Base-by-base conservation (phyloP, 1,284 basidiomycete genomes). In the Moniliophthora roreri region DNA sequence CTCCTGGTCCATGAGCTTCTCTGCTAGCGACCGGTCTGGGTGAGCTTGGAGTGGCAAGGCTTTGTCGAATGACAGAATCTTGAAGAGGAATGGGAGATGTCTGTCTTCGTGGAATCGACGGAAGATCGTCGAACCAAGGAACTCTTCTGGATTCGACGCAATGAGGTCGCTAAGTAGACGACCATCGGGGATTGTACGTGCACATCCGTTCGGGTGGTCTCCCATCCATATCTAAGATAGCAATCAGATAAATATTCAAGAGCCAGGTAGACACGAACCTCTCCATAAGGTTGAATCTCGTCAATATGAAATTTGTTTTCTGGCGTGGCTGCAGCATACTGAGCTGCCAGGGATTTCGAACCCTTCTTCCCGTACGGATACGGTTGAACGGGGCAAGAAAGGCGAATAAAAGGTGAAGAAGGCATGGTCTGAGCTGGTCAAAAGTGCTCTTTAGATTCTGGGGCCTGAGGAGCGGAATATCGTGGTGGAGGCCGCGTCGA, bases 31-130 rank as follows among this genome's bases (percentile, higher is more conserved):
- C 71, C 84, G 84, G 65, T 85, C 77, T 20, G 84, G 85, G 65
- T 88, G 85, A n/a, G 84, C 83, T 66, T 88, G 85, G 53, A 87
- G 82, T 50, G 78, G 81, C 26, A 88, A 70, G 4, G 85, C 85
- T 58, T 85, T 85, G 24, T 77, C 75, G 53, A 87, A 83, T 24
- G 77, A 79, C 35, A 88, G 69, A 44, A 82, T 76, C 63, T 84
- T 84, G 73, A 84, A 82, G 41, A 84, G 63, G 69, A 82, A 84
- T 1, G 82, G 82, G 21, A 85, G 32, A 53, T 63, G 32, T 20
- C 26, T n/a, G 28, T 51, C 23, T 24, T 24, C 40, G 56, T 59
- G 52, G 70, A 62, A 34, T 71, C 69, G 26, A 60, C 60, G 32
- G 60, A 60, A 26, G 76, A 71, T 37, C 62, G 65, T 28, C 63